Evolutionary conservation across 2,329 filamentous ascomycete genomes (phyloP).

Genomic region (Xylaria sp.): DNA sequence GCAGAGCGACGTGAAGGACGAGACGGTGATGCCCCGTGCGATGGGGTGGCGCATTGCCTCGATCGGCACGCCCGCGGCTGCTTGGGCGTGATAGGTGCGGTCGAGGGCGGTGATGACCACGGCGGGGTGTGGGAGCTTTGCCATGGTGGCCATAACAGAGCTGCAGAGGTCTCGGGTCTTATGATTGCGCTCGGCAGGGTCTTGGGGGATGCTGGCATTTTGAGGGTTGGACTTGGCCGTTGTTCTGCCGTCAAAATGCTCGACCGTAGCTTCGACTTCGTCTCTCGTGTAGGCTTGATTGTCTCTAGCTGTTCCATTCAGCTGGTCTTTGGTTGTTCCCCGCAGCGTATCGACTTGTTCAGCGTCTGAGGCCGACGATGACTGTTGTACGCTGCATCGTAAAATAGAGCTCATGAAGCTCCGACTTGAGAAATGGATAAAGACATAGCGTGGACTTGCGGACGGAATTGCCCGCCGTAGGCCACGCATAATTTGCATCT

Average conservation of each 20-base stretch:
- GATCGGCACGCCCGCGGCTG: slow-evolving; percentile 15
- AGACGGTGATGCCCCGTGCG: slow-evolving; percentile 67
- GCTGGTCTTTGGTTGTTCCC: background rate
- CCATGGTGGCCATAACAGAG: slow-evolving; percentile 63
- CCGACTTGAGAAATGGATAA: background rate
- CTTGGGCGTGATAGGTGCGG: slow-evolving; percentile 49
- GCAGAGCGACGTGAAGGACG: slow-evolving; percentile 66
- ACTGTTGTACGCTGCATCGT: background rate
- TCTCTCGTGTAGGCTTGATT: background rate
- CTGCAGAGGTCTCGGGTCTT: slow-evolving; percentile 48
- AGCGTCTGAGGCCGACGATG: background rate
- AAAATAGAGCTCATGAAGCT: slow-evolving; percentile 25
- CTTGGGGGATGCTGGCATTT: background rate
- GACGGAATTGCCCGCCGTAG: slow-evolving; percentile 40
- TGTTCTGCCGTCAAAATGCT: background rate
- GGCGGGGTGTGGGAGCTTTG: slow-evolving; percentile 63
- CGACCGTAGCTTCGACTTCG: background rate
- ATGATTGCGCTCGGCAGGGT: slow-evolving; percentile 36
- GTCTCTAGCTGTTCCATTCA: background rate
- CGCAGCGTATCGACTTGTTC: background rate
- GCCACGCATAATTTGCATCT: slow-evolving; percentile 46
- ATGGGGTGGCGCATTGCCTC: slow-evolving; percentile 37
- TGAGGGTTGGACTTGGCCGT: background rate
- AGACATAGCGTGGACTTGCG: slow-evolving; percentile 35
- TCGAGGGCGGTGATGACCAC: slow-evolving; percentile 62